Evolutionary conservation across 352 stramenopile genomes (phyloP).

Genomic region (Blastocystis sp.): DNA sequence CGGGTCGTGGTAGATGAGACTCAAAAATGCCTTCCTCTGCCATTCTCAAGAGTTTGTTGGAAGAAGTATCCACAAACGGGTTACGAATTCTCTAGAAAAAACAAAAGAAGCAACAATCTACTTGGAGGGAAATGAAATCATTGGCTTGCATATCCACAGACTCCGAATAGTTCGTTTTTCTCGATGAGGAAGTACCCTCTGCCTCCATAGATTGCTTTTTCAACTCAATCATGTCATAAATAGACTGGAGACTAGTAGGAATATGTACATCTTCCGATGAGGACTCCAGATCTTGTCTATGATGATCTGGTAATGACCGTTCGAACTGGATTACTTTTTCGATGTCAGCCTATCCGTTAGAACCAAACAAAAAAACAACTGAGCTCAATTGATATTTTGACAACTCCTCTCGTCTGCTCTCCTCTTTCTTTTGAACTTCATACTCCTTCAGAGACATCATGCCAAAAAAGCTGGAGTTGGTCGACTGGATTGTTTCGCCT

Average conservation of each 20-base stretch:
- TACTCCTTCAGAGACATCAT: background rate
- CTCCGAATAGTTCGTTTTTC: background rate
- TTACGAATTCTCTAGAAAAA: background rate
- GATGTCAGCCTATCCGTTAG: background rate
- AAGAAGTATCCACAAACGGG: background rate
- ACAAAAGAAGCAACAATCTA: background rate
- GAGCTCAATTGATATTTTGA: background rate
- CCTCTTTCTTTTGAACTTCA: background rate
- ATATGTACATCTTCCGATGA: background rate
- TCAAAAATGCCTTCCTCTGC: background rate
- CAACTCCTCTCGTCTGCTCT: background rate
- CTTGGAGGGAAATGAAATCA: background rate
- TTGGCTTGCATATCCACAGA: background rate
- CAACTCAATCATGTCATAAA: conserved; percentile 31
- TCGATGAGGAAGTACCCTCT: background rate
- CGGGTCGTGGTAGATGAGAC: background rate
- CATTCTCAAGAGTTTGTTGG: background rate
- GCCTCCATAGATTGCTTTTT: background rate
- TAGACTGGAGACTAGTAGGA: background rate
- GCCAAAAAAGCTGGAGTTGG: background rate
- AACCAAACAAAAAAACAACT: background rate
- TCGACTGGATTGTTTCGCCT: background rate
- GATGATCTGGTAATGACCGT: background rate
- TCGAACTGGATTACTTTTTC: conserved; percentile 12
- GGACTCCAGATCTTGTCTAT: background rate